Percentiles rank a stretch among this genome's conserved stretches.
phyloP scores from a whole-genome alignment of 2,329 filamentous ascomycete species.

The Polytolypa hystricis region DNA sequence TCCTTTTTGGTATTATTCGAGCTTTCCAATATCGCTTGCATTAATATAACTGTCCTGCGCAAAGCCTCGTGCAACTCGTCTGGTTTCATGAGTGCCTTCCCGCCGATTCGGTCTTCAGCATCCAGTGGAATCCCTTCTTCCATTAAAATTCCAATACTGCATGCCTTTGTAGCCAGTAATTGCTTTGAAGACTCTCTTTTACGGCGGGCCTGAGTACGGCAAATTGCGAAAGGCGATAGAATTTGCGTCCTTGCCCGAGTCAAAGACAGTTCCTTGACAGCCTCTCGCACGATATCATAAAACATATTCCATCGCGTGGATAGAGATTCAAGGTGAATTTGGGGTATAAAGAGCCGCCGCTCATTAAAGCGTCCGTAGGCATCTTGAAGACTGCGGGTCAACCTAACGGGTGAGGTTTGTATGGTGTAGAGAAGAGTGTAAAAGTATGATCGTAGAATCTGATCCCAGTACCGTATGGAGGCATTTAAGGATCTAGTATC shows the following conservation, averaged over 20 bases:
- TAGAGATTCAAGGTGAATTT: conserved; percentile 18
- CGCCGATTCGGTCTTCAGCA: conserved; percentile 48
- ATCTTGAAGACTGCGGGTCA: conserved; percentile 62
- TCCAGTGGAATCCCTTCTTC: conserved; percentile 70
- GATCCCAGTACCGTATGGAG: conserved; percentile 94
- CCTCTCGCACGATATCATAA: conserved; percentile 68
- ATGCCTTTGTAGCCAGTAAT: conserved; percentile 70
- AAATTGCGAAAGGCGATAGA: conserved; percentile 65
- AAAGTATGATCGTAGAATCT: conserved; percentile 65
- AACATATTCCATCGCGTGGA: conserved; percentile 49
- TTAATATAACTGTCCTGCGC: conserved; percentile 68
- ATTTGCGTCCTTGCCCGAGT: conserved; percentile 59
- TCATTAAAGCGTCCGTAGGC: conserved; percentile 49
- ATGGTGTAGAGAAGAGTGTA: conserved; percentile 74
- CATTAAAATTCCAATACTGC: conserved; percentile 74
- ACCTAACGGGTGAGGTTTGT: conserved; percentile 67
- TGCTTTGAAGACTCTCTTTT: conserved; percentile 64
- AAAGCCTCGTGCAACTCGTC: too few species aligned
- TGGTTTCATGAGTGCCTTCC: too few species aligned
- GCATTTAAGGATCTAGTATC: conserved; percentile 75
- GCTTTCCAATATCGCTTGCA: conserved; percentile 73
- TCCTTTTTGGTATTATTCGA: conserved; percentile 51
- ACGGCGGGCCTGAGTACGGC: conserved; percentile 59
- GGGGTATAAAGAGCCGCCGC: conserved; percentile 21
- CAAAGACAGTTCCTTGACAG: conserved; percentile 61